These are phyloP conservation scores for Leishmania major DNA, from an alignment of 208 protist genomes.

Conservation along the genomic window DNA sequence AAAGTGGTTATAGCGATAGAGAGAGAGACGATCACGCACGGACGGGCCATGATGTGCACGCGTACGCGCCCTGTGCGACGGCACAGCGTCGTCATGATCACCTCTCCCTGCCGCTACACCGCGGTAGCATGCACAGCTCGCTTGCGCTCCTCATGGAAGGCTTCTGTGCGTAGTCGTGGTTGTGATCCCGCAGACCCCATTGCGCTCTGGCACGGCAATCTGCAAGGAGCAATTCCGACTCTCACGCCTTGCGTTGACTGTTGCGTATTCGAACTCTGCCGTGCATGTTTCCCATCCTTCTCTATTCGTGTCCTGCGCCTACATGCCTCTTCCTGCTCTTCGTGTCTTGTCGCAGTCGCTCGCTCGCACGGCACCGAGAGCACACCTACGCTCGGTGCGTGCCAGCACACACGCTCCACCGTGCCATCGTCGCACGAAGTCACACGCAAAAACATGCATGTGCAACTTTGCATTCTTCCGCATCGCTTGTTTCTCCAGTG, in stretches of 20 bases:
- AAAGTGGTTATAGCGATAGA: background rate
- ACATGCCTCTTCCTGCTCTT: background rate
- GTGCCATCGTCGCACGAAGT: background rate
- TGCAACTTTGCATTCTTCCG: background rate
- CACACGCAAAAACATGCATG: background rate
- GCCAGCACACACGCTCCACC: background rate
- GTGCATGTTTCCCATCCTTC: background rate
- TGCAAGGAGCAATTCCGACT: background rate
- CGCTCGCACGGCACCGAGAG: background rate
- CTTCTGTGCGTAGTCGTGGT: too few species aligned
- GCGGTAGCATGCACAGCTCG: background rate
- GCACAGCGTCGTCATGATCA: background rate
- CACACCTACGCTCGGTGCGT: background rate
- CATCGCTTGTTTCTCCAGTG: background rate
- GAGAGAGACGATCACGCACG: background rate
- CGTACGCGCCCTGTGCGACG: background rate
- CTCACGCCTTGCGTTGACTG: background rate
- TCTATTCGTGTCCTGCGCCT: background rate
- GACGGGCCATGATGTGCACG: background rate
- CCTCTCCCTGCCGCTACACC: background rate
- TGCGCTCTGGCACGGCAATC: background rate
- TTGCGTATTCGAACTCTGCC: background rate
- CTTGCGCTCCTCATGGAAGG: background rate
- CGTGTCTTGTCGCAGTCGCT: conserved; percentile 1
- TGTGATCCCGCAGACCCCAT: background rate